Evolutionary conservation across 1,284 basidiomycete genomes (phyloP), one percentile per base, ranked within the genome.

Genomic region (Cutaneotrichosporon arboriforme): DNA sequence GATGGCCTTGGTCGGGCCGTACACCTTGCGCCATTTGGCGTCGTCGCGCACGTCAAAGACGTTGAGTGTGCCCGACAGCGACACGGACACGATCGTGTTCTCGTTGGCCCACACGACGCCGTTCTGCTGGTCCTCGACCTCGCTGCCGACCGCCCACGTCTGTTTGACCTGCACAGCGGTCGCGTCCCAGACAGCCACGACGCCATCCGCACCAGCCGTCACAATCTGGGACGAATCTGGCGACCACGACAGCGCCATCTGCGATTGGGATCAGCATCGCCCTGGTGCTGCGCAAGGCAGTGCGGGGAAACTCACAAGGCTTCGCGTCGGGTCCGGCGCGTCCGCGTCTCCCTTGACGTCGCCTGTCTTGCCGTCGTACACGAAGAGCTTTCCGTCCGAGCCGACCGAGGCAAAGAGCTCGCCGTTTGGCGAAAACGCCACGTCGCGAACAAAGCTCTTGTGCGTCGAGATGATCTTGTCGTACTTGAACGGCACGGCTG

Each of bases 381-480:
- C 65, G 76, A 96, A 88, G 14, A 80, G 77, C 76, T 92, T 94
- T 45, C 81, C 83, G 75, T 99, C 96, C 4, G 90, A 89, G 23
- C 91, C 94, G 14, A 90, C 91, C 43, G 90, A 92, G 14, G 84
- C 87, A 69, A 97, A 97, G 21, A 84, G 77, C 44, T 86, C 82
- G 4, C 91, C 92, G 33, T 84, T 84, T 0, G 86, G 84, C 0
- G 90, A 81, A 69, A 85, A 97, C 51, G 84, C 82, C 20, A 97
- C 83, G 55, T 97, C 90, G 72, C 97, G 91, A 4, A 98, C 90
- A 70, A 97, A 98, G 69, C 88, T 89, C 3, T 86, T 87, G 73
- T 98, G 96, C 0, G 86, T 88, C 67, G 83, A 85, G 72, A 93
- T 87, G n/a, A 84, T 84, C 80, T 87, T 92, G 69, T 87, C 83